Base-by-base conservation (phyloP, 1,284 basidiomycete genomes). In the Pascua sp. region DNA sequence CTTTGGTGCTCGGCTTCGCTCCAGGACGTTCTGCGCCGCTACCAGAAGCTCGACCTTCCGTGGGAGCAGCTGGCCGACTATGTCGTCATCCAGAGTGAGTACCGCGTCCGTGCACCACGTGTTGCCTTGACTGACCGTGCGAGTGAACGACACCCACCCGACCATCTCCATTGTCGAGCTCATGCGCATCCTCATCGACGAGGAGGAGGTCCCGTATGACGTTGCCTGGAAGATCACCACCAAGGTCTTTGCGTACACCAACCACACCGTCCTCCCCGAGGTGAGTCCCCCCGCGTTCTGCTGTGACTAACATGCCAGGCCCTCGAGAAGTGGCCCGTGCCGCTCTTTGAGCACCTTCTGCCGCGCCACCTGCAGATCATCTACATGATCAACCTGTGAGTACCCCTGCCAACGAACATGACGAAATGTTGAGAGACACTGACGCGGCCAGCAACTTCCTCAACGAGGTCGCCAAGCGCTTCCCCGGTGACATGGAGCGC, bases 161-260 rank as follows among this genome's bases (percentile, higher is more conserved):
- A 94, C 91, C 7, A 82, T 95, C 55, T 90, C 91, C 10, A 90
- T 96, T 66, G 89, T 89, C n/a, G 93, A 96, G 76, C 80, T 96
- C 48, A 91, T 93, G 89, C 86, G 92, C 50, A 85, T 96, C 61
- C 83, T 82, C 40, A 73, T 81, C 53, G 80, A 95, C 68, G 92
- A 96, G 49, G 92, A 96, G 75, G 89, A 92, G 42, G 70, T 92
- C n/a, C 70, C 80, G 1, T 96, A 90, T 86, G 84, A 85, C 62
- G 71, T 78, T 11, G 91, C 93, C 1, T 96, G 93, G 93, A 78
- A 82, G 36, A 90, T 96, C 66, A 85, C 87, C 44, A 90, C 85
- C 50, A 87, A 88, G 74, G 90, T 89, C 8, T 93, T 95, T 80
- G 91, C 90, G 75, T 96, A 91, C 80, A 95, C 92, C 16, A 95